These are phyloP conservation scores for Curvularia lunata DNA, from an alignment of 2,329 filamentous ascomycete genomes.

Conservation along the genomic window DNA sequence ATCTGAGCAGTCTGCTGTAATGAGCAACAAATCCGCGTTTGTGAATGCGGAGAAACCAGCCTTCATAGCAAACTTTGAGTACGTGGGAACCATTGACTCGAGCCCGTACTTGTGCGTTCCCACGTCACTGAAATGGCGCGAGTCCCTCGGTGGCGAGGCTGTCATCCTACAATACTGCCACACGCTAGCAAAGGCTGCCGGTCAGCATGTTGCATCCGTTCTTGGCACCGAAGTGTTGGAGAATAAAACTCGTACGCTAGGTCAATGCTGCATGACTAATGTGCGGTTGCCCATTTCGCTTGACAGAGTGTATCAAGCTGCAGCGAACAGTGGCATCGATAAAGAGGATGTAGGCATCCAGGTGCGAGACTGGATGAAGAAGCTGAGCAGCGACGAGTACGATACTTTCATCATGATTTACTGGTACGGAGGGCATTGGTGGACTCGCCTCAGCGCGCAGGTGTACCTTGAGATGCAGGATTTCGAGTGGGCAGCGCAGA, in stretches of 20 bases:
- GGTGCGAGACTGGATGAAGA: slow-evolving; percentile 53
- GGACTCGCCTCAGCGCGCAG: slow-evolving; percentile 78
- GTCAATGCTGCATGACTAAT: slow-evolving; percentile 73
- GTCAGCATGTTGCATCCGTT: slow-evolving; percentile 63
- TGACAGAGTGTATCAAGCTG: slow-evolving; percentile 33
- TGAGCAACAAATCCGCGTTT: slow-evolving; percentile 12
- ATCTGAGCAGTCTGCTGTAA: slow-evolving; percentile 1
- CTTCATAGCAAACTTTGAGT: slow-evolving; percentile 77
- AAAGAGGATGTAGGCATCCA: slow-evolving; percentile 26
- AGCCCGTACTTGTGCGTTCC: slow-evolving; percentile 74
- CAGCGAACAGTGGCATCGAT: slow-evolving; percentile 23
- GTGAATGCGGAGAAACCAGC: slow-evolving; percentile 55
- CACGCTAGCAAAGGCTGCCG: slow-evolving; percentile 69
- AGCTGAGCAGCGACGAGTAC: slow-evolving; percentile 60
- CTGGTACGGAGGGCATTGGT: slow-evolving; percentile 67
- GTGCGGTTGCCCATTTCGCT: slow-evolving; percentile 71
- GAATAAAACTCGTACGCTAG: slow-evolving; percentile 66
- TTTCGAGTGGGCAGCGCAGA: slow-evolving; percentile 71
- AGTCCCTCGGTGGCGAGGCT: slow-evolving; percentile 74
- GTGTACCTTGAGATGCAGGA: slow-evolving; percentile 82
- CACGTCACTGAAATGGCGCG: slow-evolving; percentile 73
- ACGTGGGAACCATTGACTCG: slow-evolving; percentile 76
- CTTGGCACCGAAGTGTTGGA: slow-evolving; percentile 77
- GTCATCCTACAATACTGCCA: slow-evolving; percentile 69
- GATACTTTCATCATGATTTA: slow-evolving; percentile 74